Base-by-base conservation (phyloP, 2,329 filamentous ascomycete genomes). In the Xylaria polymorpha region DNA sequence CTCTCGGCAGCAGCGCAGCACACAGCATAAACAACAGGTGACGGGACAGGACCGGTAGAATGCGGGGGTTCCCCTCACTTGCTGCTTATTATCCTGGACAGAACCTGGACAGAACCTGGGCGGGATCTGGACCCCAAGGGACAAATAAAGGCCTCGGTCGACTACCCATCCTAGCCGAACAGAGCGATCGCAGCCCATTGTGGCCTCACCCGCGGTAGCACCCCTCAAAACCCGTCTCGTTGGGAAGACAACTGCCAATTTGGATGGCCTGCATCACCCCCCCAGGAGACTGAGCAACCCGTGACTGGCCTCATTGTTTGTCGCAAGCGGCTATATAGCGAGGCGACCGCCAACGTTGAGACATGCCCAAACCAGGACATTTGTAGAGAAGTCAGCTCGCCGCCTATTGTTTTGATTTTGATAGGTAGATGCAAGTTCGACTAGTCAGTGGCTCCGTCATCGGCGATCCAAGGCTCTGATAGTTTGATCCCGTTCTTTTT, bases 391-490 rank as follows among this genome's bases (percentile, higher is more conserved):
- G 43, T 32, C 50, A 57, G 57, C 43, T 58, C 22, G 41, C 35
- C 61, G 55, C 57, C 29, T 25, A 20, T 43, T 8, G 18, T 55
- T 41, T 64, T 48, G 25, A 20, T 48, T 66, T 56, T 9, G 56
- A 64, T 53, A 65, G 44, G 55, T 59, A 62, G 55, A 69, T 64
- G 56, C 56, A 29, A 50, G 35, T 43, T 62, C 25, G 29, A 55
- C 43, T 58, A 56, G 56, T 32, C 35, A 43, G 22, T n/a, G 44
- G 64, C 70, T 70, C 70, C 70, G 70, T 68, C 67, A 71, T 68
- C 70, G 70, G 70, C 64, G 51, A 58, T 8, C 55, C 44, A 41
- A 41, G 18, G 50, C 53, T 22, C 51, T 55, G 20, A 61, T 44
- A 61, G 55, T 61, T 56, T 61, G 32, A 22, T 67, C 43, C n/a